phyloP scores from a whole-genome alignment of 2,329 filamentous ascomycete genomes.

The Fusarium pseudonygamai region DNA sequence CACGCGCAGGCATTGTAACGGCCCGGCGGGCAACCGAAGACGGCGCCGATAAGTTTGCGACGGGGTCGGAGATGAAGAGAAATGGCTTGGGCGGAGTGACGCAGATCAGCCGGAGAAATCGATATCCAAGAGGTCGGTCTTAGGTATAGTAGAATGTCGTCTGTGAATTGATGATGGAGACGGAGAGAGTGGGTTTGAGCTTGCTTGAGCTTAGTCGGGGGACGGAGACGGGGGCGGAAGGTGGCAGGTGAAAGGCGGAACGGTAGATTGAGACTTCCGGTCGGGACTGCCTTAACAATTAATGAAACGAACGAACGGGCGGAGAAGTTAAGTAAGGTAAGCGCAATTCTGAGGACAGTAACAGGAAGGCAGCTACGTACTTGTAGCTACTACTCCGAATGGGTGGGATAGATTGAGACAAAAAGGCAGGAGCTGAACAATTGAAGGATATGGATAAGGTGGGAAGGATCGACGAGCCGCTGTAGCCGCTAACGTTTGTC shows the following conservation, averaged over 20 bases:
- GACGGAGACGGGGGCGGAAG: constrained; percentile 31
- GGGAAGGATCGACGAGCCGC: constrained; percentile 33
- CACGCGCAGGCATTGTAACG: constrained; percentile 54
- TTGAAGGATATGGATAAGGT: constrained; percentile 8
- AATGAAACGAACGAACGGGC: not conserved
- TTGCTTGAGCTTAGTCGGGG: constrained; percentile 24
- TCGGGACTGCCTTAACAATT: constrained; percentile 17
- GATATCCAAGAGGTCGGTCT: constrained; percentile 3
- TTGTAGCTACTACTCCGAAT: not conserved
- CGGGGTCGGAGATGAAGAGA: constrained; percentile 3
- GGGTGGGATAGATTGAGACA: constrained; percentile 10
- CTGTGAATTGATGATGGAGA: constrained; percentile 28
- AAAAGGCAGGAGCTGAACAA: not conserved
- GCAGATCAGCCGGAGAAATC: not conserved
- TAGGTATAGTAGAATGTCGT: not conserved
- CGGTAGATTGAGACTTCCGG: constrained; percentile 31
- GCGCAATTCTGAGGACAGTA: not conserved
- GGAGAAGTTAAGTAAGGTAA: not conserved
- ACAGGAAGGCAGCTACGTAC: not conserved
- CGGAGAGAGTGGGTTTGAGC: constrained; percentile 20
- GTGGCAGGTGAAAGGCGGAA: constrained; percentile 16
- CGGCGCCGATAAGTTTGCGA: constrained; percentile 34
- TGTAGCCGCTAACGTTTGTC: constrained; percentile 20
- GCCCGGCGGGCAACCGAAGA: constrained; percentile 42
- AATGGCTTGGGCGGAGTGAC: constrained; percentile 2